Evolutionary conservation across 2,329 filamentous ascomycete genomes (phyloP).

Genomic region (Sporothrix euskadiensis): DNA sequence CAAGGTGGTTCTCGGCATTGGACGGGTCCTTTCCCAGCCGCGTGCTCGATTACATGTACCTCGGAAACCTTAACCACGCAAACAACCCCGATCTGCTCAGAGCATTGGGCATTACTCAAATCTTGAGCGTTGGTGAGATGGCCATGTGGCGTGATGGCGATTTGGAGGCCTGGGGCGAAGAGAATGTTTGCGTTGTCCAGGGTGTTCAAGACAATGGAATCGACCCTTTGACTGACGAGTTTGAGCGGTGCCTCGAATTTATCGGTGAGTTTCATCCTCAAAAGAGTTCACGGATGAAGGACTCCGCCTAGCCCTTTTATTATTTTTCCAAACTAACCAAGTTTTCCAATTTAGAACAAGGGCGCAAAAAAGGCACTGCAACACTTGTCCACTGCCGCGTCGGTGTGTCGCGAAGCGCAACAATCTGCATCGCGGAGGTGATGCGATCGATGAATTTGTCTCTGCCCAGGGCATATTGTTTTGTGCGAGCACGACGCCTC

Average conservation of each 20-base stretch:
- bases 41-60: constrained; percentile 90
- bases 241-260: constrained; percentile 82
- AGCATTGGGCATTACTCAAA: constrained; percentile 78
- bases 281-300: background rate
- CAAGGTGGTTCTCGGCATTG: constrained; percentile 77
- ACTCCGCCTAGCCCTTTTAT: background rate
- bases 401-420: constrained; percentile 91
- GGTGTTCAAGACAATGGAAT: constrained; percentile 96
- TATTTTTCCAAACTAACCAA: constrained; percentile 25
- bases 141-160: constrained; percentile 76
- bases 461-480: constrained; percentile 92
- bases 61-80: constrained; percentile 89
- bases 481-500: constrained; percentile 84
- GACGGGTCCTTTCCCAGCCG: constrained; percentile 91
- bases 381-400: constrained; percentile 96
- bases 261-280: constrained; percentile 68
- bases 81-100: constrained; percentile 85
- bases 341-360: constrained; percentile 61
- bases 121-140: constrained; percentile 89
- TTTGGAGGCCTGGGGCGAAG: constrained; percentile 68
- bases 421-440: constrained; percentile 98
- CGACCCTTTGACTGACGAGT: constrained; percentile 83
- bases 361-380: constrained; percentile 72
- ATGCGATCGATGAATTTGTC: constrained; percentile 81
- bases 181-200: constrained; percentile 79